Evolutionary conservation across 768 basidiomycete species (phyloP), one percentile per base, ranked within the genome.

Genomic region (Hygrocybe punicea): DNA sequence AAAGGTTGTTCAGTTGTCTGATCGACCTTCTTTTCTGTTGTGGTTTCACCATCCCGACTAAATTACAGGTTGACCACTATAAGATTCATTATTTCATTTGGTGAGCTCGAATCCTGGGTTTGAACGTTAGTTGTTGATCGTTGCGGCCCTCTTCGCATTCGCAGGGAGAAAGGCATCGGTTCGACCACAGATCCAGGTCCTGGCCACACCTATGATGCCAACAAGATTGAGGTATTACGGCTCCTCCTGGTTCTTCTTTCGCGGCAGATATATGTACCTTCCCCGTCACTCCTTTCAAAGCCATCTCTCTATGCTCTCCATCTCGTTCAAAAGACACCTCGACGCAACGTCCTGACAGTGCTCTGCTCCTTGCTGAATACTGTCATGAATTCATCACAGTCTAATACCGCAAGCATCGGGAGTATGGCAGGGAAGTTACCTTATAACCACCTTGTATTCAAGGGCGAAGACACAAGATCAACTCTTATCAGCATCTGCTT

Each of bases 351-450:
- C n/a, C 79, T 99, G 55, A 94, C 95, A 3, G 75, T 98, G 24
- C 74, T 99, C 7, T 99, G 96, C 71, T 98, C 95, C 4, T 75
- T 97, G 45, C 76, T 99, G 58, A 99, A 99, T 68, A 96, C 92
- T 9, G 84, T 85, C 54, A 82, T 91, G 81, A 91, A 87, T 69
- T 83, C 86, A 0, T 71, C 84, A 35, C 77, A 76, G 33, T 70
- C 76, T 21, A 79, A 71, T 45, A 73, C 73, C 42, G 81, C 76
- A 46, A 79, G 79, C 17, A 82, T 91, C 51, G 84, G 82, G 23
- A 79, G 82, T 21, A 83, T 91, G 71, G 83, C 89, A 0, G 88
- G 87, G 24, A 89, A 85, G 63, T 71, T 93, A 24, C 93, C 92
- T 0, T 95, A 94, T 68, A 93, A 93, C 62, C 92, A 95, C 67